Evolutionary conservation across 2,329 filamentous ascomycete species (phyloP), one percentile per base, ranked within the genome.

Genomic region (Leptographium flavum): DNA sequence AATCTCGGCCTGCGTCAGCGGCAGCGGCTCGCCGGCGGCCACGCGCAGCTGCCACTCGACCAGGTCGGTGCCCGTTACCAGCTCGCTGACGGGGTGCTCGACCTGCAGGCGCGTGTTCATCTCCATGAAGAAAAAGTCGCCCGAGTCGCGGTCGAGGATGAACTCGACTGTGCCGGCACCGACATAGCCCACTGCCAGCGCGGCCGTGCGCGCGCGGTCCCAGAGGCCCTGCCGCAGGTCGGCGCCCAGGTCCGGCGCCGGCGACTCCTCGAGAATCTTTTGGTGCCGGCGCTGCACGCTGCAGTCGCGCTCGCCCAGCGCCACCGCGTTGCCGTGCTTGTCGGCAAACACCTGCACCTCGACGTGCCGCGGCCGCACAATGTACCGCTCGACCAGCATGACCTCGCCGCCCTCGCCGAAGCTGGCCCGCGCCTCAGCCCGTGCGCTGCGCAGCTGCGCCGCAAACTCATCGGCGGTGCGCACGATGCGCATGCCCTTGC

Each of bases 31-130:
- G 28, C 74, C 71, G 8, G 70, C 71, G 3, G 72, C 74, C 31
- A 74, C 83, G 68, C 87, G 78, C 57, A 98, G 86, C 64, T 98
- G 92, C 92, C 92, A 98, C 58, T 90, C 81, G 4, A 98, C 92
- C 31, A 98, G 81, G 54, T 81, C 76, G 6, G 77, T 73, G 6
- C 77, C 77, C 2, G 77, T 81, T 41, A 81, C 75, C 70, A 79
- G 78, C 60, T 77, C 74, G 38, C 70, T 96, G 19, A 96, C 92
- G 0, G 92, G 92, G 57, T 98, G 92, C 65, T 98, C 92, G 42
- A 98, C 92, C 63, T 98, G 92, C 19, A 98, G 68, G 43, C 92
- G 74, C 0, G 92, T 95, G 57, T 86, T 83, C 73, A 85, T 83
- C 63, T 85, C 81, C 73, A 84, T 81, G 54, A 85, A 85, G 62